Evolutionary conservation across 1,139 yeast genomes (phyloP).

Genomic region (Scheffersomyces titani): DNA sequence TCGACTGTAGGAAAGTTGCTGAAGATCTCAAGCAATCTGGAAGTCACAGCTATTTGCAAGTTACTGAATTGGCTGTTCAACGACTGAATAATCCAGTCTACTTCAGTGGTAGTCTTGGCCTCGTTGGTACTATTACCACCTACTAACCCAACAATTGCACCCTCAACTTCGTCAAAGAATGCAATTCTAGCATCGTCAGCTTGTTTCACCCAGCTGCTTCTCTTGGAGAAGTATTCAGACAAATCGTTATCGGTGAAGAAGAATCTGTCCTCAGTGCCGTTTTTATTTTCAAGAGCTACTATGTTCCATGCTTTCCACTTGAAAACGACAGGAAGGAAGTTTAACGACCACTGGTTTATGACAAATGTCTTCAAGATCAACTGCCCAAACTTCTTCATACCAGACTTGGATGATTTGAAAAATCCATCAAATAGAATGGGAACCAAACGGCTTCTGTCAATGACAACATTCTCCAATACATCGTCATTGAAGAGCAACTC

Average conservation of each 20-base stretch:
- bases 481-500: constrained; percentile 36
- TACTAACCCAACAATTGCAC: constrained; percentile 54
- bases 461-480: constrained; percentile 26
- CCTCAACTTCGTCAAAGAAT: constrained; percentile 53
- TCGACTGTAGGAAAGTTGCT: constrained; percentile 53
- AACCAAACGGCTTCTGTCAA: constrained; percentile 30
- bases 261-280: constrained; percentile 32
- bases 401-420: constrained; percentile 30
- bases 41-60: constrained; percentile 56
- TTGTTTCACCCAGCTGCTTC: constrained; percentile 45
- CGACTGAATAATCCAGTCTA: constrained; percentile 59
- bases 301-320: constrained; percentile 38
- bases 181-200: constrained; percentile 51
- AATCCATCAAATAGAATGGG: constrained; percentile 27
- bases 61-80: constrained; percentile 43
- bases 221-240: constrained; percentile 27
- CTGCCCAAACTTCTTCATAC: constrained; percentile 40
- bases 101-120: constrained; percentile 49
- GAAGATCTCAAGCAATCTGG: constrained; percentile 58
- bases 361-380: constrained; percentile 38
- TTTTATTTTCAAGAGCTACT: constrained; percentile 21
- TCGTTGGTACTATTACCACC: constrained; percentile 49
- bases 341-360: constrained; percentile 45
- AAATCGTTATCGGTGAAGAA: constrained; percentile 33
- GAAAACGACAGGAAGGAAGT: constrained; percentile 31